Evolutionary conservation across 306 rosid species (phyloP).

Genomic region (Medicago truncatula): MtrunA17r5.0-ANR NC_053049.1:11229001-11229500

Average conservation of each 20-base stretch:
- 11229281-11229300: constrained; percentile 12
- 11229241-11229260: neutral
- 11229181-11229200: constrained; percentile 60
- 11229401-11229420: constrained; percentile 39
- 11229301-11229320: constrained; percentile 54
- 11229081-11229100: constrained; percentile 25
- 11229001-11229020: neutral
- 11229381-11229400: constrained; percentile 86
- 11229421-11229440: neutral
- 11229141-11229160: constrained; percentile 28
- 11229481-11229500: neutral
- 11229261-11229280: neutral
- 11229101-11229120: constrained; percentile 36
- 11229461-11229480: constrained; percentile 14
- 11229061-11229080: neutral
- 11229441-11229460: constrained; percentile 41
- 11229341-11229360: constrained; percentile 54
- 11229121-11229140: neutral
- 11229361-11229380: constrained; percentile 85
- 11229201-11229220: constrained; percentile 38
- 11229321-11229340: constrained; percentile 44
- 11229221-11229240: neutral
- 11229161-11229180: constrained; percentile 81
- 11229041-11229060: neutral
- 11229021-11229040: neutral